phyloP scores from a whole-genome alignment of 345 rosid species.

The Moricandia arvensis region DNA sequence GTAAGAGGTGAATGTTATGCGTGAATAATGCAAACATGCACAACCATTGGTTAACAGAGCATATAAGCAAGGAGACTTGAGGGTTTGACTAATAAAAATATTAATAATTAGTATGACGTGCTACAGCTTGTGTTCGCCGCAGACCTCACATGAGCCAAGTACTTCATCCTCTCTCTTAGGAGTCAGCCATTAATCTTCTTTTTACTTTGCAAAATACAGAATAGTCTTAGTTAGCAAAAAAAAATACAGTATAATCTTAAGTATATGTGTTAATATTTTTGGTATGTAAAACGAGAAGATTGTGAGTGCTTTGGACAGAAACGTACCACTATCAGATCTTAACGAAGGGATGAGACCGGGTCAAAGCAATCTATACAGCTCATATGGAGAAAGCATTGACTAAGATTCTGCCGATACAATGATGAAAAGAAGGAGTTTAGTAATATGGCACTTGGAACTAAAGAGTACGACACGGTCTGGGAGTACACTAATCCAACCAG shows the following conservation, averaged over 20 bases:
- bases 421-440: slow-evolving; percentile 74
- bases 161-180: too few species aligned
- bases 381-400: slow-evolving; percentile 65
- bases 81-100: slow-evolving; percentile 53
- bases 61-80: slow-evolving; percentile 60
- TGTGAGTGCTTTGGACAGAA: slow-evolving; percentile 78
- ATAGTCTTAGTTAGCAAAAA: too few species aligned
- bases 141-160: slow-evolving; percentile 82
- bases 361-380: slow-evolving; percentile 54
- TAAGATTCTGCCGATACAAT: slow-evolving; percentile 69
- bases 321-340: slow-evolving; percentile 56
- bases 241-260: background rate
- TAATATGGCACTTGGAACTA: slow-evolving; percentile 67
- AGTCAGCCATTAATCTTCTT: too few species aligned
- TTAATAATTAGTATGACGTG: too few species aligned
- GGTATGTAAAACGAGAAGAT: slow-evolving; percentile 46
- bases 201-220: too few species aligned
- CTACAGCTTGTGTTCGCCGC: too few species aligned
- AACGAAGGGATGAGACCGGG: slow-evolving; percentile 77
- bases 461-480: slow-evolving; percentile 51
- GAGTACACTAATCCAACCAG: slow-evolving; percentile 68
- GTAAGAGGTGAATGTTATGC: too few species aligned
- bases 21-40: slow-evolving; percentile 47
- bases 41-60: slow-evolving; percentile 73
- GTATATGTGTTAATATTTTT: background rate